Percentiles rank a stretch among this genome's conserved stretches.
These are phyloP conservation scores for Glomus cerebriforme DNA, from an alignment of 192 early-diverging fungal species.

Conservation along the genomic window DNA sequence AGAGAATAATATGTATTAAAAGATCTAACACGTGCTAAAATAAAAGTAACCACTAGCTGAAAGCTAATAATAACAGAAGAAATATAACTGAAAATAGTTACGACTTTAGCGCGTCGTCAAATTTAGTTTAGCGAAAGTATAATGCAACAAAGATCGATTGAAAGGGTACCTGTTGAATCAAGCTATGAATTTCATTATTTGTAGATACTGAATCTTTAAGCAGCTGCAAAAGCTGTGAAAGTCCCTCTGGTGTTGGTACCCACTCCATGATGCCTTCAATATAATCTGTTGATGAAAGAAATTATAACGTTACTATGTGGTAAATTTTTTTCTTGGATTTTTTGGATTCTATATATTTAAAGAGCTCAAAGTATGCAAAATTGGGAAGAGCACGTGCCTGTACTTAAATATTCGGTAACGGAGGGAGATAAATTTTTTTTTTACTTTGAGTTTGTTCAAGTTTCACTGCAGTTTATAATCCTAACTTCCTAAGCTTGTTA, in stretches of 20 bases:
- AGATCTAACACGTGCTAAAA: conserved; percentile 11
- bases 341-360: neutral
- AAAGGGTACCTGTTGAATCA: conserved; percentile 73
- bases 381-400: neutral
- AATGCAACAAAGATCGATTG: neutral
- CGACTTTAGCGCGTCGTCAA: conserved; percentile 9
- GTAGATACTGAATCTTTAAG: conserved; percentile 72
- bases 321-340: neutral
- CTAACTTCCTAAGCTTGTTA: neutral
- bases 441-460: neutral
- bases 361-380: neutral
- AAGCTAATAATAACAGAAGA: neutral
- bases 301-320: neutral
- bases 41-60: neutral
- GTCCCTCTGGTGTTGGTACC: conserved; percentile 79
- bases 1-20: neutral
- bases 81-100: neutral
- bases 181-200: conserved; percentile 68
- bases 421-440: neutral
- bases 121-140: neutral
- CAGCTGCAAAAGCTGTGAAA: conserved; percentile 74
- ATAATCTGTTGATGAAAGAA: too few relatives aligned
- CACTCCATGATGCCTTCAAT: conserved; percentile 53
- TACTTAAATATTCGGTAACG: neutral
- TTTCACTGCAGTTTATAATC: neutral